Base-by-base conservation (phyloP, 2,329 filamentous ascomycete genomes). In the Dryadomyces quercivorus region DNA sequence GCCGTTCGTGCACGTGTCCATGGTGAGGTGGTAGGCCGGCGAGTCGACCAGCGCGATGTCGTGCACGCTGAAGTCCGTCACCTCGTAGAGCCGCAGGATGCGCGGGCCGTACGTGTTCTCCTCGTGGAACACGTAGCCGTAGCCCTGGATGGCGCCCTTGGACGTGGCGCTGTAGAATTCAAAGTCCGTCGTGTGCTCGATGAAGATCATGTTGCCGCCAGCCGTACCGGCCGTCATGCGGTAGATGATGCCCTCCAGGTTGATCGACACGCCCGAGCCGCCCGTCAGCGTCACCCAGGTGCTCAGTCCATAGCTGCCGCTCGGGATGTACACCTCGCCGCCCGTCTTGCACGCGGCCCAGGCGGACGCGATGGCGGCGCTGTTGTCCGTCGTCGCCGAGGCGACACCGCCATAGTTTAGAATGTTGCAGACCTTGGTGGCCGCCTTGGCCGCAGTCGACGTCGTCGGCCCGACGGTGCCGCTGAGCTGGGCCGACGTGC, bases 381-480 rank as follows among this genome's bases (percentile, higher is more conserved):
- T 74, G 21, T 80, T 62, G 59, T 80, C 76, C 7, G 74, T 75
- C n/a, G 67, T 66, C 55, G 73, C 72, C 61, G 75, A 72, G 1
- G 76, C 75, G 36, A 68, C 69, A 10, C 68, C 76, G 13, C 76
- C 76, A 59, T 79, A 78, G 57, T 73, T 64, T 50, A 75, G 67
- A 34, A 80, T 74, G 60, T 74, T 75, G 65, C 76, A 80, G 12
- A 70, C 72, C 59, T 65, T 68, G 16, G 68, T 68, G 45, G 64
- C 66, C 6, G n/a, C 21, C 61, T 80, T 80, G 21, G 62, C 59
- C 1, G 64, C 65, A 50, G 65, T 62, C 5, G 65, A 65, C 3
- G 73, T 76, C 43, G 67, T 62, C 13, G 72, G 72, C 16, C 73
- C 73, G n/a, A 75, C 72, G 6, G 61, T 63, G 53, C 70, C 71